Conservation (phyloP, 1,284 basidiomycete species). For the Amylostereum areolatum region DNA sequence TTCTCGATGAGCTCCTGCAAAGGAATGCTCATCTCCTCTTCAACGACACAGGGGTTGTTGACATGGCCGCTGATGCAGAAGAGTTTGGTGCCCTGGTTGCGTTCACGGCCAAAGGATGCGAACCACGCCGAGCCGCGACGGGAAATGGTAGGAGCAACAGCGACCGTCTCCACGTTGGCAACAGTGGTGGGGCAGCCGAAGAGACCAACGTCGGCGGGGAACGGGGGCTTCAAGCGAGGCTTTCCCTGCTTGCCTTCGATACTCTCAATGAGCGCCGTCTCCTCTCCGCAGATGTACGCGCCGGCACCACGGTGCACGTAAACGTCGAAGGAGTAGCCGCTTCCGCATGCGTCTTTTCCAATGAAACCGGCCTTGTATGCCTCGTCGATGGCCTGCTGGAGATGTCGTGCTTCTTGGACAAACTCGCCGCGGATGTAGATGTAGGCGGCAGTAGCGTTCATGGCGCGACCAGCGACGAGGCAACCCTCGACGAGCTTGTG, state of each 20-base stretch:
- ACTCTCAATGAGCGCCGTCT: conserved; percentile 96
- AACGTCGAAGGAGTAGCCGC: conserved; percentile 93
- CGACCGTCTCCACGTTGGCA: conserved; percentile 97
- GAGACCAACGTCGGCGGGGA: conserved; percentile 96
- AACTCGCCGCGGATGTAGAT: conserved; percentile 99
- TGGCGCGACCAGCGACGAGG: conserved; percentile 92
- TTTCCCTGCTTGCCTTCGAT: conserved; percentile 98
- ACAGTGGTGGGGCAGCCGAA: conserved; percentile 98
- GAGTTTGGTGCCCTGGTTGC: conserved; percentile 94
- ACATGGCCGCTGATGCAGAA: conserved; percentile 97
- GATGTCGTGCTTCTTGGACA: conserved; percentile 88
- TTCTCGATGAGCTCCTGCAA: conserved; percentile 92
- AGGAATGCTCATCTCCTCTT: conserved; percentile 99
- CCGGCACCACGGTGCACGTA: conserved; percentile 97
- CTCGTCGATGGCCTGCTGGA: conserved; percentile 93
- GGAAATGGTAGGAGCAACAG: conserved; percentile 95
- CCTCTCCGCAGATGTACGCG: conserved; percentile 98
- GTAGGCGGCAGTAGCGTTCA: conserved; percentile 98
- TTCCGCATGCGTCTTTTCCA: conserved; percentile 91
- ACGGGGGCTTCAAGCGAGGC: conserved; percentile 97
- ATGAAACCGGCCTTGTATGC: conserved; percentile 91
- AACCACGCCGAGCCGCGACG: conserved; percentile 93
- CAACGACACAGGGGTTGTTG: conserved; percentile 96
- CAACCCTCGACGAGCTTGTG: conserved; percentile 99
- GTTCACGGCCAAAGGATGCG: conserved; percentile 84